Conservation (phyloP, 164 flowering plant genomes). For the Pachysandra terminalis region DNA sequence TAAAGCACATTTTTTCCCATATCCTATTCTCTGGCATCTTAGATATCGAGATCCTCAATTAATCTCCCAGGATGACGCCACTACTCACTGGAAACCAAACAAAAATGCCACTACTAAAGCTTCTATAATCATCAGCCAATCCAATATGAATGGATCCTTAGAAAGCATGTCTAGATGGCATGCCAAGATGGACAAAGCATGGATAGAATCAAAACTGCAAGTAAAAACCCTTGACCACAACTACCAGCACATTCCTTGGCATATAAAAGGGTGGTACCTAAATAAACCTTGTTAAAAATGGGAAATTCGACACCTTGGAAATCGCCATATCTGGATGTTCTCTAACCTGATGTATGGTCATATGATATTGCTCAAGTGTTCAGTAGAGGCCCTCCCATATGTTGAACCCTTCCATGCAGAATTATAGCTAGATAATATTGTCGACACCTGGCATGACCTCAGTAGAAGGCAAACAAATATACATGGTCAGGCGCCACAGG, state of each 20-base stretch:
- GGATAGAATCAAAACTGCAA: background rate
- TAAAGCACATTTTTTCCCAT: background rate
- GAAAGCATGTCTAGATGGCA: background rate
- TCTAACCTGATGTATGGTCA: background rate
- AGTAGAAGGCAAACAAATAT: too few relatives aligned
- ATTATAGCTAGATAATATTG: too few relatives aligned
- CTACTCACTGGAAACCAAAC: background rate
- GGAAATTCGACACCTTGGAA: background rate
- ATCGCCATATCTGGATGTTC: background rate
- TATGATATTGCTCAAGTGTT: too few relatives aligned
- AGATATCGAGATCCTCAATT: background rate
- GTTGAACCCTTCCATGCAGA: too few relatives aligned
- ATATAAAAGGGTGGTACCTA: background rate
- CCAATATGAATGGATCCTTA: background rate
- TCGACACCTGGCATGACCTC: too few relatives aligned
- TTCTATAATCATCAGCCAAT: background rate
- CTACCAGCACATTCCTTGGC: background rate
- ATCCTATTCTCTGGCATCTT: background rate
- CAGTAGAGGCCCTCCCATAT: too few relatives aligned
- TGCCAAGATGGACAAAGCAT: background rate
- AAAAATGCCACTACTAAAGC: too few relatives aligned
- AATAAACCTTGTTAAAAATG: background rate
- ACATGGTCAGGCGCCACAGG: too few relatives aligned
- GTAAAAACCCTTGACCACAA: background rate
- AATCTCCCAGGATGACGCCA: background rate